Conservation (phyloP, 768 basidiomycete genomes). For the Crucibulum laeve region DNA sequence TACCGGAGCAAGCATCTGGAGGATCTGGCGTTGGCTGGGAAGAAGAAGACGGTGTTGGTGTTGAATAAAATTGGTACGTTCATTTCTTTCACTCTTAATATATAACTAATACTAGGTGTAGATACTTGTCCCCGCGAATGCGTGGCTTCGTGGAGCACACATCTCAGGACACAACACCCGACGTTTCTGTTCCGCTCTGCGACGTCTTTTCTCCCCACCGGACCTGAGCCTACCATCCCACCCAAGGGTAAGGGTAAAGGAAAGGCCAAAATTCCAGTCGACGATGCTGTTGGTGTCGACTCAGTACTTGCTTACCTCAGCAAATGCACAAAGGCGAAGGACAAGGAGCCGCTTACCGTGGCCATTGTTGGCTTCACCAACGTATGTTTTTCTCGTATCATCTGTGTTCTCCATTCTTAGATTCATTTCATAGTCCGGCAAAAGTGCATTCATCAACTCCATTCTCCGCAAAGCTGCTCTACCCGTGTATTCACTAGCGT, state of each 20-base stretch:
- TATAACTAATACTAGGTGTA: constrained; percentile 21
- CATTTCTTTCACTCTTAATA: constrained; percentile 2
- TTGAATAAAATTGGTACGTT: constrained; percentile 83
- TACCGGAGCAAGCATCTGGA: constrained; percentile 67
- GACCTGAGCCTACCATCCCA: constrained; percentile 13
- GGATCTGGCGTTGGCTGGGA: constrained; percentile 34
- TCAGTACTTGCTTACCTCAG: constrained; percentile 45
- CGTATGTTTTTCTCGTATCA: constrained; percentile 36
- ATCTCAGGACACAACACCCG: constrained; percentile 56
- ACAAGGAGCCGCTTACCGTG: constrained; percentile 52
- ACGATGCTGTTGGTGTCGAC: constrained; percentile 63
- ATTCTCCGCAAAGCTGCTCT: constrained; percentile 48
- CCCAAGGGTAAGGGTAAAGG: constrained; percentile 44
- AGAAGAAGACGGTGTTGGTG: constrained; percentile 53
- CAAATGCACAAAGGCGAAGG: constrained; percentile 40
- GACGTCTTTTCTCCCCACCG: constrained; percentile 55
- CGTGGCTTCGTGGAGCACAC: constrained; percentile 60
- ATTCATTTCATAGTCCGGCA: constrained; percentile 54
- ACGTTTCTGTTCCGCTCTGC: constrained; percentile 74
- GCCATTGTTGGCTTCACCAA: constrained; percentile 85
- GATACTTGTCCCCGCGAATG: constrained; percentile 81
- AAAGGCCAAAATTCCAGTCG: constrained; percentile 27
- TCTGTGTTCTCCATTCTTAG: background rate
- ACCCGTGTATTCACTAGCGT: constrained; percentile 54
- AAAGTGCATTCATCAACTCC: constrained; percentile 83